A percentile compares a stretch with the other conserved stretches of the same genome.
These are phyloP conservation scores for Hanseniaspora gamundiae DNA, from an alignment of 1,139 yeast species.

Conservation along the genomic window DNA sequence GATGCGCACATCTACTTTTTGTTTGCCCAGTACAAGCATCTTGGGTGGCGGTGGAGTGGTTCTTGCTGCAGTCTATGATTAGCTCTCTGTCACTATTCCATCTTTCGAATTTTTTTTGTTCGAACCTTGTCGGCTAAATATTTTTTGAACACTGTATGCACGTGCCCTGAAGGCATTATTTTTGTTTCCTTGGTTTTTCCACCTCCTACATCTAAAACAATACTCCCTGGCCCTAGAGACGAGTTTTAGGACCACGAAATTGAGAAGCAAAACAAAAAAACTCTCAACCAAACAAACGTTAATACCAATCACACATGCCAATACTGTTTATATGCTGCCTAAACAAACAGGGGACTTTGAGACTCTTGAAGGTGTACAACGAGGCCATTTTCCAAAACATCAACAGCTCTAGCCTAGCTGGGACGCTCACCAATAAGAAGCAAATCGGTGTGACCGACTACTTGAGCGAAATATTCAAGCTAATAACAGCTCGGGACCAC, in stretches of 20 bases:
- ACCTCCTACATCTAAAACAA: no score
- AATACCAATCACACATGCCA: no score
- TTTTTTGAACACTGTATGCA: background rate
- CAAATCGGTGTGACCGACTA: background rate
- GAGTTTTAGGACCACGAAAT: background rate
- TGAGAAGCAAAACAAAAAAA: background rate
- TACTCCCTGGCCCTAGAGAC: no score
- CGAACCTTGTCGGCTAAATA: background rate
- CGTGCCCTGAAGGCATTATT: no score
- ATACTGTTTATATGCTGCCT: constrained; percentile 70
- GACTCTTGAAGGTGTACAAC: constrained; percentile 42
- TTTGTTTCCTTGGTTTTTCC: no score
- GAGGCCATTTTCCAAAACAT: background rate
- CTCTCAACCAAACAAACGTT: no score
- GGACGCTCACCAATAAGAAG: background rate
- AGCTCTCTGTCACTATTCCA: background rate
- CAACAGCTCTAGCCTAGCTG: background rate
- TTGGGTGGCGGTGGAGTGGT: background rate
- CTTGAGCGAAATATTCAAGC: constrained; percentile 53
- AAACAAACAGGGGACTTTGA: constrained; percentile 86
- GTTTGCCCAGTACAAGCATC: constrained; percentile 9
- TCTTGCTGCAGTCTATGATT: background rate
- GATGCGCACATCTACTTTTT: constrained; percentile 8
- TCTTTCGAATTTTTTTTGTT: background rate
- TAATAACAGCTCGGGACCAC: constrained; percentile 74